Evolutionary conservation across 495 filamentous ascomycete species (phyloP), one percentile per base, ranked within the genome.

Genomic region (Elaphomyces granulatus): DNA sequence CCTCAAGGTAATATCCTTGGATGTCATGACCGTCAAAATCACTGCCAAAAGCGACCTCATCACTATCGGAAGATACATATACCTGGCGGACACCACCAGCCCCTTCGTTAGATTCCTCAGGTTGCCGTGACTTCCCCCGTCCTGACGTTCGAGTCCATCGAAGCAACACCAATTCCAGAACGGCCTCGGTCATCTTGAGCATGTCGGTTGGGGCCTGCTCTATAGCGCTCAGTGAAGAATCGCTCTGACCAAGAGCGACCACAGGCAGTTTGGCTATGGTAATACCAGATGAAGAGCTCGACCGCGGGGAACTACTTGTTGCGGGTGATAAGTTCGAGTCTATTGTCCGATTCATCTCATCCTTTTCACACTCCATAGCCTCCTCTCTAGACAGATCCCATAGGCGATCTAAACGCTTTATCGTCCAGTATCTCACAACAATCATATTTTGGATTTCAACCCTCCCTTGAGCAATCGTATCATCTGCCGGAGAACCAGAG

Each of bases 391-490:
- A 63, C 15, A 51, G 14, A 33, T 60, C 51, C 50, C 61, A 66
- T 15, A 68, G 45, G 6, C 52, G 52, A 18, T 61, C 61, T 4
- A 68, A 48, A 8, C 60, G 60, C 32, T 57, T 61, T 19, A 55
- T 43, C 9, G 63, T 58, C 58, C 59, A 67, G 43, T 67, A 63
- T 32, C 65, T 49, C 3, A 66, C 54, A n/a, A 68, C 55, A 18
- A 68, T 54, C 63, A 68, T 64, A 36, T 65, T 68, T 43, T 68
- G 61, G 9, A 56, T 53, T 32, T 68, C 64, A 6, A 59, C 61
- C 36, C 62, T 54, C 21, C 64, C 63, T 41, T 67, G 63, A 4
- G 55, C 52, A 43, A 65, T 54, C 2, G 43, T 23, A n/a, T 63
- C 57, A 0, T 61, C 54, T 9, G 36, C 35, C 1, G 43, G 20